These are phyloP conservation scores for Elongisporangium senticosum DNA, from an alignment of 352 stramenopile species.

Conservation along the genomic window DNA sequence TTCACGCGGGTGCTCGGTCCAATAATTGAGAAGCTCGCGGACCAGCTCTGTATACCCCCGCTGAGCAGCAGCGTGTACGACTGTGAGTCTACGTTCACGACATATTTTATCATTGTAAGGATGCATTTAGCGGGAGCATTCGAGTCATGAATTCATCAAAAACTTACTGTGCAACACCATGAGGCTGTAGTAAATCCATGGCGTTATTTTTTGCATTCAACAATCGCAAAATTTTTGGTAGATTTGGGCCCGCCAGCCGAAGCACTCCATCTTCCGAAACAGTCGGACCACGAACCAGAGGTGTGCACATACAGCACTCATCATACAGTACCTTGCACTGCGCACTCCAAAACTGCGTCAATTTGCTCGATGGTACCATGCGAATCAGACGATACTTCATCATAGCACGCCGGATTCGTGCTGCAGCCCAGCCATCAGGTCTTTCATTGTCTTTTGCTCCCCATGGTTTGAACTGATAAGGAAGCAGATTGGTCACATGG, in stretches of 20 bases:
- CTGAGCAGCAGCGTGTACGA: conserved; percentile 53
- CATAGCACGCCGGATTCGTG: conserved; percentile 51
- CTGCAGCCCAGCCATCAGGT: conserved; percentile 52
- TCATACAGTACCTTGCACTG: conserved; percentile 74
- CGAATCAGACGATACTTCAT: conserved; percentile 47
- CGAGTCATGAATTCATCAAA: background rate
- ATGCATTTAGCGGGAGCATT: background rate
- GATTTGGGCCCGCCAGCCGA: conserved; percentile 56
- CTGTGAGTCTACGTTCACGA: conserved; percentile 28
- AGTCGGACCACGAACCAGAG: conserved; percentile 41
- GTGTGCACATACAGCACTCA: conserved; percentile 65
- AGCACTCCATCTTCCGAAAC: conserved; percentile 55
- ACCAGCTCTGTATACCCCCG: conserved; percentile 65
- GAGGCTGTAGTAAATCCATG: conserved; percentile 58
- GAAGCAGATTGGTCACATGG: background rate
- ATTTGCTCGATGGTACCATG: conserved; percentile 26
- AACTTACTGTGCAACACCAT: conserved; percentile 54
- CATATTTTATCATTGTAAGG: background rate
- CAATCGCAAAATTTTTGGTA: conserved; percentile 57
- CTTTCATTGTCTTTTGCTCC: conserved; percentile 15
- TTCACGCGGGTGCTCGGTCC: conserved; percentile 52
- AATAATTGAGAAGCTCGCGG: conserved; percentile 51
- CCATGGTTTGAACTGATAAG: conserved; percentile 1
- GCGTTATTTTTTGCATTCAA: conserved; percentile 48
- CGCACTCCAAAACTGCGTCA: conserved; percentile 37